Percentiles rank a stretch among this genome's conserved stretches.
Evolutionary conservation across 352 stramenopile species (phyloP).

Genomic region (Phytopythium ostracodes): DNA sequence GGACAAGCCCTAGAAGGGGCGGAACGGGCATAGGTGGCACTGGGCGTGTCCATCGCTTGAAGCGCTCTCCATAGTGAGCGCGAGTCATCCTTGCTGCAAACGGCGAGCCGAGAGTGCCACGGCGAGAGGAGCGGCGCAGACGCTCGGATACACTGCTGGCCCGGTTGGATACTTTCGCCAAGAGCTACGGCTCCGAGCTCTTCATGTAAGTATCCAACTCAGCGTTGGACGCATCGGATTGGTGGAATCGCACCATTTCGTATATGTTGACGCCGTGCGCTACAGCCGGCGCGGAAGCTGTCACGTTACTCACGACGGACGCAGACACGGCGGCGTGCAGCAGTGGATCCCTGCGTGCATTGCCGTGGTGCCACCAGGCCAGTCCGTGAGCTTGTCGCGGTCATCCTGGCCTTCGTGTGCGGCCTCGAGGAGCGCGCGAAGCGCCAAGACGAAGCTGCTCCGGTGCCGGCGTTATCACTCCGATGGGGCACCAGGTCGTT

Average conservation of each 20-base stretch:
- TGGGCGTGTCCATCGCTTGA: background rate
- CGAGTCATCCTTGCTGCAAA: background rate
- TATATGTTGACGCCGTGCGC: background rate
- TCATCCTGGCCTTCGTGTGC: background rate
- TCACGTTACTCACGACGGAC: conserved; percentile 5
- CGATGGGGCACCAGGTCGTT: too few species aligned
- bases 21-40: background rate
- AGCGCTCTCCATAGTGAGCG: background rate
- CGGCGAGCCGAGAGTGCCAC: background rate
- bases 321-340: background rate
- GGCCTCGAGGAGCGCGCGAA: too few species aligned
- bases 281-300: conserved; percentile 2
- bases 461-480: background rate
- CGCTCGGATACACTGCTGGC: background rate
- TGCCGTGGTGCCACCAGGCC: too few species aligned
- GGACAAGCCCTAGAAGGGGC: background rate
- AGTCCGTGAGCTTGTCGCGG: background rate
- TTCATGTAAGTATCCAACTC: background rate
- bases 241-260: too few species aligned
- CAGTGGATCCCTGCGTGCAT: background rate
- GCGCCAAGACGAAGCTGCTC: background rate
- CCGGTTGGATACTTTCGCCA: background rate
- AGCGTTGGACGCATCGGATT: background rate
- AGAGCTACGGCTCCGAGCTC: background rate
- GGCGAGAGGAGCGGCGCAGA: background rate